A percentile compares a stretch with the other conserved stretches of the same genome.
These are phyloP conservation scores for Ligustrum vulgare DNA, from an alignment of 257 asterid species.

Conservation along the genomic window DNA sequence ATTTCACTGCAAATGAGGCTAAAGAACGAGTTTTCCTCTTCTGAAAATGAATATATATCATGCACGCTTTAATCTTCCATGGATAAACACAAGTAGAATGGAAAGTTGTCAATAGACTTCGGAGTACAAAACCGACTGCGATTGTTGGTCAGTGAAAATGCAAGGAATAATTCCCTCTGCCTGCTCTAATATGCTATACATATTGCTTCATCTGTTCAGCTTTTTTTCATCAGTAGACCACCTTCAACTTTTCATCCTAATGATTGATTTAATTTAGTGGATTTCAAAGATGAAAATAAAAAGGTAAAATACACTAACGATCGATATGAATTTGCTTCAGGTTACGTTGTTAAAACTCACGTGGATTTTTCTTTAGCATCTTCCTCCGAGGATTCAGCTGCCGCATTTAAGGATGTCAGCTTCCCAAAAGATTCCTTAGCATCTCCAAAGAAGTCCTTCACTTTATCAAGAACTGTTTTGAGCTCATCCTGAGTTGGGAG, in stretches of 20 bases:
- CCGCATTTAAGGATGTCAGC: conserved; percentile 60
- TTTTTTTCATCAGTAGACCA: conserved; percentile 10
- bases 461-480: conserved; percentile 85
- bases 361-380: conserved; percentile 47
- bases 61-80: not conserved
- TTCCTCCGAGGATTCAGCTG: conserved; percentile 49
- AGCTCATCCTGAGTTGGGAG: conserved; percentile 79
- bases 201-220: conserved; percentile 5
- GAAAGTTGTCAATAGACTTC: conserved; percentile 9
- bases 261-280: conserved; percentile 3
- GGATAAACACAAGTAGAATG: not conserved
- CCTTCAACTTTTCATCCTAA: conserved; percentile 49
- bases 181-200: conserved; percentile 1
- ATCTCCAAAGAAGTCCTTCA: conserved; percentile 87
- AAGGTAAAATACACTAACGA: not conserved
- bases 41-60: not conserved
- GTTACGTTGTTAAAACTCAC: conserved; percentile 37
- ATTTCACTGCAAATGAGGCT: not conserved
- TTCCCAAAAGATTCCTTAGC: conserved; percentile 97
- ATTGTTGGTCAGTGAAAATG: not conserved
- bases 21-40: not conserved
- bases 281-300: not conserved
- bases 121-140: conserved; percentile 32
- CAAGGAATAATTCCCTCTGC: not conserved
- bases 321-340: not conserved